phyloP scores from a whole-genome alignment of 2,329 filamentous ascomycete genomes.

The Fusarium nelsonii region DNA sequence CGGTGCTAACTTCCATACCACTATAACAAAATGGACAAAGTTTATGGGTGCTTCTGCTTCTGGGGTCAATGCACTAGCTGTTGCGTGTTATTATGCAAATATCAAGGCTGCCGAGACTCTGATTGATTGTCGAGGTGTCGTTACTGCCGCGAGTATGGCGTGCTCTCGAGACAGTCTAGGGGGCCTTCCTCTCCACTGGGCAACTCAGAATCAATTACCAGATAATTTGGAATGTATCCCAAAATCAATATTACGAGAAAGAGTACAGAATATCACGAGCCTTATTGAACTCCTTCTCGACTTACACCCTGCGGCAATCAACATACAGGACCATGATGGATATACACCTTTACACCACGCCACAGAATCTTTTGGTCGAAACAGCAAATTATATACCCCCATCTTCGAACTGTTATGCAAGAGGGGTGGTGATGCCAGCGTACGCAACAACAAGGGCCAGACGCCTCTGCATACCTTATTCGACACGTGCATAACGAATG shows the following conservation, averaged over 20 bases:
- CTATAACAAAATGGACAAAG: neutral
- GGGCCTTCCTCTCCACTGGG: conserved; percentile 4
- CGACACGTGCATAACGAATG: neutral
- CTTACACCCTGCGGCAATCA: neutral
- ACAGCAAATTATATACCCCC: neutral
- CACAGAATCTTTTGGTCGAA: neutral
- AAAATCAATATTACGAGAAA: neutral
- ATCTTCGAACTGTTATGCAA: neutral
- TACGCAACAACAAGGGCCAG: neutral
- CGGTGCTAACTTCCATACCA: neutral
- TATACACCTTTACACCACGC: neutral
- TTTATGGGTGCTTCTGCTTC: too few relatives aligned
- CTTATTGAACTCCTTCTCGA: neutral
- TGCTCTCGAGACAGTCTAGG: neutral
- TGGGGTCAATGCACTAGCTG: neutral
- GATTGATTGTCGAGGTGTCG: neutral
- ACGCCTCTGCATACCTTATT: conserved; percentile 1
- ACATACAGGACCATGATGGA: neutral
- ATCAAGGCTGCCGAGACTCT: neutral
- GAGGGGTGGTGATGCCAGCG: neutral
- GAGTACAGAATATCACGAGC: neutral
- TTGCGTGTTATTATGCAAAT: conserved; percentile 1
- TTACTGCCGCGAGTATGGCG: neutral
- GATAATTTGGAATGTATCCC: neutral
- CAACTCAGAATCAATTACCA: neutral